Conservation (phyloP, 306 rosid species). For the Gleditsia sinensis region DNA sequence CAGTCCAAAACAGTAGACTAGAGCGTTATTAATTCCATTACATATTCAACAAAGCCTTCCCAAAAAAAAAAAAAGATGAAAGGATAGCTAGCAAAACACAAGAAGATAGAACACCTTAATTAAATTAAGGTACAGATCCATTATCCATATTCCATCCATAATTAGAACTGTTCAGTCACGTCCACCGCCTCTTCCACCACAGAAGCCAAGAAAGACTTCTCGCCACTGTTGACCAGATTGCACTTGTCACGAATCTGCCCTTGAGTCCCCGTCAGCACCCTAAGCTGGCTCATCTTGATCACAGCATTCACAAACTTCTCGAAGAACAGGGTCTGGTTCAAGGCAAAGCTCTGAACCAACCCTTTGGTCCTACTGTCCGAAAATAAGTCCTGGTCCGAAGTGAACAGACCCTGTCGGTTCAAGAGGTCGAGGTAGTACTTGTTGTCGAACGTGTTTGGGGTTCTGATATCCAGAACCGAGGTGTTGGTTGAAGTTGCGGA, state of each 20-base stretch:
- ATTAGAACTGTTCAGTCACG: neutral
- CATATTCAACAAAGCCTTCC: too few species aligned
- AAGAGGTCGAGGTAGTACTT: slow-evolving; percentile 59
- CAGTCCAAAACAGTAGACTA: too few species aligned
- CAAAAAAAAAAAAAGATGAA: too few species aligned
- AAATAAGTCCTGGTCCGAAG: slow-evolving; percentile 61
- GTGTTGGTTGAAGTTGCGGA: neutral
- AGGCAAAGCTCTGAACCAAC: slow-evolving; percentile 50
- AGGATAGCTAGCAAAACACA: too few species aligned
- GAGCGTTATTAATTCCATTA: too few species aligned
- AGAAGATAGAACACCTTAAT: too few species aligned
- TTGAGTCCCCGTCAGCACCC: slow-evolving; percentile 45
- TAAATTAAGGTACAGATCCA: too few species aligned
- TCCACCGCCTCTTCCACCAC: slow-evolving; percentile 30
- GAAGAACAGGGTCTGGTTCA: slow-evolving; percentile 46
- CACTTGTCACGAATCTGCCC: slow-evolving; percentile 52
- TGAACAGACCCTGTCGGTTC: slow-evolving; percentile 57
- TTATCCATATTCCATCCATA: neutral
- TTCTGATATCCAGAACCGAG: slow-evolving; percentile 39
- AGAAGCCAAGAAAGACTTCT: slow-evolving; percentile 2
- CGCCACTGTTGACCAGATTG: neutral
- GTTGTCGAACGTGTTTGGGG: slow-evolving; percentile 55
- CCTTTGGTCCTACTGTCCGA: slow-evolving; percentile 31
- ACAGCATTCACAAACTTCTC: slow-evolving; percentile 45
- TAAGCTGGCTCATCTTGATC: slow-evolving; percentile 58